Evolutionary conservation across 1,139 yeast genomes (phyloP).

Genomic region (Blastobotrys capitulatus): DNA sequence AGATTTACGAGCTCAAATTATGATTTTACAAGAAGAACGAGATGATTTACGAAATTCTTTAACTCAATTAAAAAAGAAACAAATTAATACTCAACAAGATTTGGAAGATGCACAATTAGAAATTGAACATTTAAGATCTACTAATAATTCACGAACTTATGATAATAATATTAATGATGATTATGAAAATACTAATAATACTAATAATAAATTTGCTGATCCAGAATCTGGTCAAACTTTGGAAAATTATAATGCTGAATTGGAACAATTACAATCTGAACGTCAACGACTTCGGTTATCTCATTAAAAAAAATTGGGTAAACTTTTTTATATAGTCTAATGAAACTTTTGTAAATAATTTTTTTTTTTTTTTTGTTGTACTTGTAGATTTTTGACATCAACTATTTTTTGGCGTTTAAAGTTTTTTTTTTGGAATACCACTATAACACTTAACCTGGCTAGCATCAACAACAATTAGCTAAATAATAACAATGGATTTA

Average conservation of each 20-base stretch:
- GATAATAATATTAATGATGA: neutral
- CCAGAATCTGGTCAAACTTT: conserved; percentile 26
- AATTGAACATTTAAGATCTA: conserved; percentile 16
- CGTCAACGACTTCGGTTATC: conserved; percentile 14
- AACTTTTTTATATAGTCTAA: too few species aligned
- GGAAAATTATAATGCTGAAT: conserved; percentile 22
- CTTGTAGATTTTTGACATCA: too few species aligned
- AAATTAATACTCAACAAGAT: conserved; percentile 29
- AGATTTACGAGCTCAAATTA: conserved; percentile 80
- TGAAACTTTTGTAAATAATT: neutral
- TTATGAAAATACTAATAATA: neutral
- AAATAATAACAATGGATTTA: neutral
- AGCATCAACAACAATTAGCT: neutral
- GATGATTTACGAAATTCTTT: conserved; percentile 60
- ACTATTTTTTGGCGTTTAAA: too few species aligned
- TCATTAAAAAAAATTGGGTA: too few species aligned
- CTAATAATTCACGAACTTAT: conserved; percentile 3
- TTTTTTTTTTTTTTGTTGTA: neutral
- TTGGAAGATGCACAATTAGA: conserved; percentile 24
- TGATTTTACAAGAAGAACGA: conserved; percentile 74
- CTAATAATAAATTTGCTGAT: conserved; percentile 10
- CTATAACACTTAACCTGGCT: too few species aligned
- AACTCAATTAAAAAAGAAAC: conserved; percentile 32
- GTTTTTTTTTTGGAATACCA: too few species aligned
- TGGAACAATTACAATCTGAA: conserved; percentile 23